Conservation (phyloP, 176 grass and related monocot genomes). For the Cenchrus fungigraminus region DNA sequence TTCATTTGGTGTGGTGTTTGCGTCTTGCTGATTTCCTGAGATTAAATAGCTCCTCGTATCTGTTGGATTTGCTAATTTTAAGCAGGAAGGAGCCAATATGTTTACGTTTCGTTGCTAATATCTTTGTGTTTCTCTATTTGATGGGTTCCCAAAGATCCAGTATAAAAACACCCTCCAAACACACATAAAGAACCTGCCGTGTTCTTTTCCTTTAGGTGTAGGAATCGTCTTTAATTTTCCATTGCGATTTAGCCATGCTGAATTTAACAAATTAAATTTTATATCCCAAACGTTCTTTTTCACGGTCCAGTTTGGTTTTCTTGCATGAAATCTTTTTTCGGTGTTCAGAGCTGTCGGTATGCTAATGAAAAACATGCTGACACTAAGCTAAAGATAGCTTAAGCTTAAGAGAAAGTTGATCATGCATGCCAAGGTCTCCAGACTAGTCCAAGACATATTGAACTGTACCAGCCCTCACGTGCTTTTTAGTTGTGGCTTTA, state of each 20-base stretch:
- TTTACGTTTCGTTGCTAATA: background rate
- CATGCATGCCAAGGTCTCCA: conserved; percentile 8
- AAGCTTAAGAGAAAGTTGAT: background rate
- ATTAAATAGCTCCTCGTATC: background rate
- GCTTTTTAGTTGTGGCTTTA: background rate
- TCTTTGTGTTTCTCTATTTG: background rate
- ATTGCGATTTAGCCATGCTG: background rate
- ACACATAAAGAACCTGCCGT: no score
- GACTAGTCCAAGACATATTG: background rate
- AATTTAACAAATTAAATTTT: background rate
- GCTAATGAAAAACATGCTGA: conserved; percentile 3
- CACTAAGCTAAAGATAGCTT: conserved; percentile 15
- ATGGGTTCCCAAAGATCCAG: no score
- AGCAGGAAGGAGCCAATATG: background rate
- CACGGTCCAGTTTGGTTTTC: conserved; percentile 1
- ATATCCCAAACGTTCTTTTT: background rate
- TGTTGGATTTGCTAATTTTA: background rate
- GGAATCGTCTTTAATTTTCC: no score
- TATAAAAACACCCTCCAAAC: no score
- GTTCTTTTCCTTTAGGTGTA: no score
- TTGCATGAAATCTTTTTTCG: background rate
- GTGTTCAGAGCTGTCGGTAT: background rate
- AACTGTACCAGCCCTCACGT: conserved; percentile 14
- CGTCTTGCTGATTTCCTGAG: background rate
- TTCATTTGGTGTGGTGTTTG: background rate